Base-by-base conservation (phyloP, 1,139 yeast genomes). In the Suhomyces wounanorum region DNA sequence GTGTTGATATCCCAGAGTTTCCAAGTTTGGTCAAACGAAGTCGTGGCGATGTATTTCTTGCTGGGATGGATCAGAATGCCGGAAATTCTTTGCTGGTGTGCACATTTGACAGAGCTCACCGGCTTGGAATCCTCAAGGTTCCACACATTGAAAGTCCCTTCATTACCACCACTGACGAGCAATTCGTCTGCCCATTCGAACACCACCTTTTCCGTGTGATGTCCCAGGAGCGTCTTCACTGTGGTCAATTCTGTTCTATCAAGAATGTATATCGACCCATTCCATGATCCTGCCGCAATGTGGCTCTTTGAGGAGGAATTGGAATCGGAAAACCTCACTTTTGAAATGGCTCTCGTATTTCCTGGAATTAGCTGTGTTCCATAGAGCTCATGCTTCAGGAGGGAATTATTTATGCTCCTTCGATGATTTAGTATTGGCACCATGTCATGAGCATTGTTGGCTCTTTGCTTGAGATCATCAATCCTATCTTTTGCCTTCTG, bases 21-120 rank as follows among this genome's bases (percentile, higher is more conserved):
- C 97, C 98, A 94, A 0, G 97, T 90, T 53, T 78, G 79, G 65
- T 94, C 99, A 61, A 81, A 86, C 0, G 97, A 90, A 0, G 96
- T 88, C 23, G 91, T 78, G 0, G 85, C 87, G 1, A 84, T 61
- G 57, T 68, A 81, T 3, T 67, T 59, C 0, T 83, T 83, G 2
- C 72, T 61, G 0, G 96, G 96, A 63, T 91, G 96, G 54, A 83
- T 80, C 41, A 79, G 77, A 0, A 85, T 69, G n/a, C 80, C 75
- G 0, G 88, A 78, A 0, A 91, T 85, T 49, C 97, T 75, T 9
- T 71, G 70, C 16, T 69, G 69, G 57, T 85, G 91, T 54, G 73
- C 78, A 2, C 55, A 44, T 46, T 62, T 65, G 9, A 69, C 57
- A 10, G 68, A 45, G 3, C 40, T 8, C 0, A 18, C 42, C 1